Percentiles rank a stretch among this genome's conserved stretches.
phyloP scores from a whole-genome alignment of 2,329 filamentous ascomycete genomes.

The Leptographium radiaticola region DNA sequence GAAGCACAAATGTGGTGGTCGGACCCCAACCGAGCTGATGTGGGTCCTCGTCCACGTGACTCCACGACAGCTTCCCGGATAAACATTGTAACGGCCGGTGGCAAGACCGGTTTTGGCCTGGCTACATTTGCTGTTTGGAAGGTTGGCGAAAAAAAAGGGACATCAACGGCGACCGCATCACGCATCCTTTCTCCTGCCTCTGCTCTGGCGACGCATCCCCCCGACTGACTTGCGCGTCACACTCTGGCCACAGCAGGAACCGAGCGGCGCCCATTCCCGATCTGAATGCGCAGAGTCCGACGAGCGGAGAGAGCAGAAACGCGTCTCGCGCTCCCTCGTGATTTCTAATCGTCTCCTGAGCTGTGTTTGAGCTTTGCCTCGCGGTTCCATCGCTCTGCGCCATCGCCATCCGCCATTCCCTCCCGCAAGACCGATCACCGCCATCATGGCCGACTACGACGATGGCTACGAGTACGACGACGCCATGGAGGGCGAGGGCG shows the following conservation, averaged over 20 bases:
- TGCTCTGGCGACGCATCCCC: neutral
- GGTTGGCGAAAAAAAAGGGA: neutral
- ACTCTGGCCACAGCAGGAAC: too few relatives aligned
- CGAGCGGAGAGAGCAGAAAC: slow-evolving; percentile 7
- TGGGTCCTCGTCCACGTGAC: too few relatives aligned
- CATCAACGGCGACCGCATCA: neutral
- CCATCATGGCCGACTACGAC: slow-evolving; percentile 43
- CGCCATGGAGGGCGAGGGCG: slow-evolving; percentile 52
- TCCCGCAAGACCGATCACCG: neutral
- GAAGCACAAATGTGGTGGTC: too few relatives aligned
- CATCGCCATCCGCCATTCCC: neutral
- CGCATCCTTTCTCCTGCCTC: neutral
- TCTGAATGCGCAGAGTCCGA: slow-evolving; percentile 10
- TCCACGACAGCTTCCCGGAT: neutral
- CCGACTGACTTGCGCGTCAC: too few relatives aligned
- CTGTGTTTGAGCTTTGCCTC: too few relatives aligned
- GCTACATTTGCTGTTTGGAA: neutral
- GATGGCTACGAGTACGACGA: slow-evolving; percentile 30
- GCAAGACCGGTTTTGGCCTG: neutral
- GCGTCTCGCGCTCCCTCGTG: slow-evolving; percentile 8
- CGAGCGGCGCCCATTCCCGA: too few relatives aligned
- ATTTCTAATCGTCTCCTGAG: slow-evolving; percentile 1
- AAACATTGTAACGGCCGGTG: neutral
- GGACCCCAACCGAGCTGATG: too few relatives aligned
- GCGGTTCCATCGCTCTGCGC: too few relatives aligned